Conservation (phyloP, 2,329 filamentous ascomycete genomes). For the Aspergillus amoenus region DNA sequence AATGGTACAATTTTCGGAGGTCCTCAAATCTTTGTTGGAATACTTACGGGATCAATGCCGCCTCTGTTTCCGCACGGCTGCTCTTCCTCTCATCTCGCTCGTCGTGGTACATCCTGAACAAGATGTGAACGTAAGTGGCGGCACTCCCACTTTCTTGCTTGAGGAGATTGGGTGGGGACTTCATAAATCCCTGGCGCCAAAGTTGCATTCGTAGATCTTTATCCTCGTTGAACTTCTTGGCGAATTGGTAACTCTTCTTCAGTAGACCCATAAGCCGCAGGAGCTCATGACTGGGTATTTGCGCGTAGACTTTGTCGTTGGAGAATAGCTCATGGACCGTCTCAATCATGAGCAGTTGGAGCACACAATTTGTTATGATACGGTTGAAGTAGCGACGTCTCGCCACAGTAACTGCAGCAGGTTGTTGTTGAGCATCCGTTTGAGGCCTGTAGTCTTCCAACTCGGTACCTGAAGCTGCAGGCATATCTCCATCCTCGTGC, state of each 20-base stretch:
- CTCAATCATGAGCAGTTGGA: conserved; percentile 98
- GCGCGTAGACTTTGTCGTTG: conserved; percentile 89
- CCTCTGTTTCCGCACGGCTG: conserved; percentile 79
- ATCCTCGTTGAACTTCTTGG: conserved; percentile 95
- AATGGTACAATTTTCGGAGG: neutral
- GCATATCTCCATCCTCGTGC: conserved; percentile 35
- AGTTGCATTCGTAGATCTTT: conserved; percentile 91
- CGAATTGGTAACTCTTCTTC: conserved; percentile 95
- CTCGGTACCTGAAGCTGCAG: conserved; percentile 40
- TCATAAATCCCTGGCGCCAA: conserved; percentile 99
- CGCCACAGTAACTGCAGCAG: conserved; percentile 87
- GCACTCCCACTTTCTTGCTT: conserved; percentile 95
- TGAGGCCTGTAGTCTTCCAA: conserved; percentile 88
- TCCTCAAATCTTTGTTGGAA: neutral
- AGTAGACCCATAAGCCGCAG: conserved; percentile 89
- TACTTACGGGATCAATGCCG: conserved; percentile 76
- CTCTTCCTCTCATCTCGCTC: conserved; percentile 77
- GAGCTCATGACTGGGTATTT: conserved; percentile 88
- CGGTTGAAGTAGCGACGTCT: conserved; percentile 96
- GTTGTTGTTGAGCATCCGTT: conserved; percentile 76
- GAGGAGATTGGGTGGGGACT: conserved; percentile 93
- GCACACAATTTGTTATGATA: conserved; percentile 96
- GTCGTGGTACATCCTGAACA: conserved; percentile 97
- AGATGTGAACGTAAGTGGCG: conserved; percentile 90
- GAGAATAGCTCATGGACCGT: conserved; percentile 98